phyloP scores from a whole-genome alignment of 768 basidiomycete genomes.

The Naganishia kalamii region DNA sequence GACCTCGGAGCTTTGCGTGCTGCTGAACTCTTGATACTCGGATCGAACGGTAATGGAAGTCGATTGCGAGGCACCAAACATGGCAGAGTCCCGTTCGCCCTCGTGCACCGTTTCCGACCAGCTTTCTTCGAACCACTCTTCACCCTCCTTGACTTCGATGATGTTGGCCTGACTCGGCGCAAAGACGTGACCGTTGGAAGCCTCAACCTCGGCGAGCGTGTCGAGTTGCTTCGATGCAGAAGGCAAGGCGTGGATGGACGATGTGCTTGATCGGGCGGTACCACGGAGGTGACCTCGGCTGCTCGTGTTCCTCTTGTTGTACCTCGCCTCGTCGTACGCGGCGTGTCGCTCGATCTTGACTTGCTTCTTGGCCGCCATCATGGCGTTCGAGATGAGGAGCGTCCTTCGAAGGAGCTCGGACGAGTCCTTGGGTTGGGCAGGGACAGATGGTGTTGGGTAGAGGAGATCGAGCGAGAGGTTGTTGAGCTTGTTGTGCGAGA shows the following conservation, averaged over 20 bases:
- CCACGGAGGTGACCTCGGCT: conserved; percentile 12
- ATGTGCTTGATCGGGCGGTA: neutral
- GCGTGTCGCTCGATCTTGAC: neutral
- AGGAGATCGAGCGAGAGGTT: conserved; percentile 1
- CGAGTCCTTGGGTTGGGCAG: conserved; percentile 9
- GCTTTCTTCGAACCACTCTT: conserved; percentile 12
- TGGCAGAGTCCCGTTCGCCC: neutral
- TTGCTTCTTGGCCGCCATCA: conserved; percentile 12
- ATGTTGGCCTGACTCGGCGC: neutral
- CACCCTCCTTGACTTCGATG: neutral
- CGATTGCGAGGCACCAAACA: neutral
- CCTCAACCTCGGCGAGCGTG: neutral
- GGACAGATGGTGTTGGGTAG: conserved; percentile 1
- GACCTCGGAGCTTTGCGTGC: neutral
- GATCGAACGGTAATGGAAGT: neutral
- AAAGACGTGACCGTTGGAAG: neutral
- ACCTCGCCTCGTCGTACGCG: conserved; percentile 2
- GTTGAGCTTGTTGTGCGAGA: neutral
- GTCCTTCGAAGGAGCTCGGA: conserved; percentile 10
- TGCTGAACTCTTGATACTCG: conserved; percentile 1
- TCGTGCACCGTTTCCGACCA: conserved; percentile 8
- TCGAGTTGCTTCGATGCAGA: no score
- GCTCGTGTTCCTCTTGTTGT: conserved; percentile 11
- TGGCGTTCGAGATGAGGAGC: conserved; percentile 7
- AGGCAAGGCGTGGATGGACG: neutral